Evolutionary conservation across 306 rosid genomes (phyloP), one percentile per base, ranked within the genome.

Genomic region (Fragaria iinumae): DNA sequence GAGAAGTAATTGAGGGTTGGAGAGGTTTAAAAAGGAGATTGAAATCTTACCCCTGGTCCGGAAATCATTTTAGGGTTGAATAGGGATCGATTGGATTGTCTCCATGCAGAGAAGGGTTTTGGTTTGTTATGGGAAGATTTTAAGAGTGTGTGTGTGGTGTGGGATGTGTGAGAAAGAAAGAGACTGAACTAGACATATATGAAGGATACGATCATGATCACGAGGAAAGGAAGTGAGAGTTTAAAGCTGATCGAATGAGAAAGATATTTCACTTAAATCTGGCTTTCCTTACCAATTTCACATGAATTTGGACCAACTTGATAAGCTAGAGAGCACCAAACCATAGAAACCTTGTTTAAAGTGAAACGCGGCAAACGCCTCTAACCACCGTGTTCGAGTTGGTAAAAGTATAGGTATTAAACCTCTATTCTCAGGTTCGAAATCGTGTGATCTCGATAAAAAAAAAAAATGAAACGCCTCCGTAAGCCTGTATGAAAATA

Each of bases 31-130:
- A 52, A 63, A 63, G 69, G 68, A 67, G 68, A 63, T 50, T 27
- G 77, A 69, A 70, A 25, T 25, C 25, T 25, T 25, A 25, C 25
- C 25, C 25, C 25, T 25, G 32, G 67, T 60, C 14, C 48, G 75
- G 53, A 8, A 23, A 74, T 84, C 85, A 72, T 76, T 74, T 74
- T 84, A 76, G 16, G 71, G 74, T 67, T 77, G 78, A 69, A 77
- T 77, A 72, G 65, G 66, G 72, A 67, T 25, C 25, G 25, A 25
- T 55, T 27, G 76, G 41, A 29, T 82, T 84, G 85, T 76, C 77
- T 63, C 34, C 81, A 44, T 75, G 67, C 43, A 18, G 73, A 76
- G 67, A 6, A 17, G 38, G 47, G 38, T 14, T 64, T n/a, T 41
- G 48, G 56, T 43, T 64, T 75, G 36, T 60, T 27, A 12, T 27